These are phyloP conservation scores for Pichia sp. DNA, from an alignment of 1,139 yeast species.

Conservation along the genomic window DNA sequence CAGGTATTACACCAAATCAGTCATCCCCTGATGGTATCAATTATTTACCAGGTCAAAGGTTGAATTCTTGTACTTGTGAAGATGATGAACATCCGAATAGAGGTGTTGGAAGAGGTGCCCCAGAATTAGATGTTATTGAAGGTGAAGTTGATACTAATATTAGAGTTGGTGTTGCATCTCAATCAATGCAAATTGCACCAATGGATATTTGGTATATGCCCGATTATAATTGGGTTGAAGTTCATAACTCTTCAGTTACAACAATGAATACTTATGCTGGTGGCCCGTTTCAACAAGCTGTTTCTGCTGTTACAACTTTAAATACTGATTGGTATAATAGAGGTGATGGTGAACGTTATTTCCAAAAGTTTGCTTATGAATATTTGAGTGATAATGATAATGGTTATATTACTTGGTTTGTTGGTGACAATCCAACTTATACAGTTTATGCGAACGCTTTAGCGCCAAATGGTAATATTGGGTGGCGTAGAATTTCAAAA, in stretches of 20 bases:
- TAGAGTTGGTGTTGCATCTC: constrained; percentile 48
- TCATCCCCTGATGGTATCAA: constrained; percentile 58
- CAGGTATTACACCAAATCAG: constrained; percentile 62
- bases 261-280: constrained; percentile 52
- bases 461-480: constrained; percentile 56
- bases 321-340: constrained; percentile 52
- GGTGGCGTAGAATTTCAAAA: constrained; percentile 53
- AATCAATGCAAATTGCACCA: constrained; percentile 57
- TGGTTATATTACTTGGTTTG: constrained; percentile 79
- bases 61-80: constrained; percentile 50
- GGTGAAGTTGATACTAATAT: constrained; percentile 44
- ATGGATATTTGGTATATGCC: constrained; percentile 61
- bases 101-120: constrained; percentile 60
- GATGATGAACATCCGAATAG: constrained; percentile 55
- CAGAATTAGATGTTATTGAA: constrained; percentile 59
- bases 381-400: constrained; percentile 56
- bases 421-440: constrained; percentile 50
- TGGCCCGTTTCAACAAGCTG: constrained; percentile 58
- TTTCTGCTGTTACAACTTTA: constrained; percentile 47
- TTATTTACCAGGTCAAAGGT: constrained; percentile 52
- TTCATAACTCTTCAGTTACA: constrained; percentile 42
- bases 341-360: constrained; percentile 37
- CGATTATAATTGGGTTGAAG: constrained; percentile 46
- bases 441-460: constrained; percentile 44
- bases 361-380: constrained; percentile 75